Evolutionary conservation across 805 yeast species (phyloP), one percentile per base, ranked within the genome.

Genomic region (Ogataea nakhonphanomensis): DNA sequence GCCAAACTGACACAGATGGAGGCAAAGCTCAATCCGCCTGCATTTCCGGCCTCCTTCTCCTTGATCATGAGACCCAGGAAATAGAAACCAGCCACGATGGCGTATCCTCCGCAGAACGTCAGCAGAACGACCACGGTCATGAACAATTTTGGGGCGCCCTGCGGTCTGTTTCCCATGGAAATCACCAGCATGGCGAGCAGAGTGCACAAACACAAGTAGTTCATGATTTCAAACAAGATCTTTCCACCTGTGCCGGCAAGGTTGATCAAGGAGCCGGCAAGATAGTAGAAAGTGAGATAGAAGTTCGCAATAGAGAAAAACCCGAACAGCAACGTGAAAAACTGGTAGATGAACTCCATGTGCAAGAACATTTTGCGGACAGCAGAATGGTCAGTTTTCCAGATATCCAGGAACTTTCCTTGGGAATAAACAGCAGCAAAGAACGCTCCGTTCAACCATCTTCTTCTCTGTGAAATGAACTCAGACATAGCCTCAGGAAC

Each of bases 381-480:
- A 8, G 74, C 55, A 2, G 95, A 84, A 63, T 93, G 99, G 53
- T 81, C 84, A 0, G 96, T 86, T 45, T 75, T 69, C 95, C 96
- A 91, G 41, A 93, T 84, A 53, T 85, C 84, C 41, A 79, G 73
- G 74, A 90, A 87, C 59, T 90, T 95, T 41, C 85, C 57, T 49
- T 86, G 86, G 2, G 97, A 81, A 60, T 84, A 93, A 39, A 90
- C 70, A 3, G 98, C 98, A 1, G 99, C 98, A 67, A 93, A 93
- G 58, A 93, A 76, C 2, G 99, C 95, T 61, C 99, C 99, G 63
- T 91, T 91, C 46, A 91, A 74, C 99, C 99, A 91, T 71, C 99
- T 81, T 69, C 99, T 83, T 69, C 99, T 82, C 68, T 91, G 99
- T 41, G 93, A 78, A 38, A 91, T 86, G 57, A 93, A 88, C 58